Evolutionary conservation across 305 asterid genomes (phyloP).

Genomic region (Petunia hybrid): DNA sequence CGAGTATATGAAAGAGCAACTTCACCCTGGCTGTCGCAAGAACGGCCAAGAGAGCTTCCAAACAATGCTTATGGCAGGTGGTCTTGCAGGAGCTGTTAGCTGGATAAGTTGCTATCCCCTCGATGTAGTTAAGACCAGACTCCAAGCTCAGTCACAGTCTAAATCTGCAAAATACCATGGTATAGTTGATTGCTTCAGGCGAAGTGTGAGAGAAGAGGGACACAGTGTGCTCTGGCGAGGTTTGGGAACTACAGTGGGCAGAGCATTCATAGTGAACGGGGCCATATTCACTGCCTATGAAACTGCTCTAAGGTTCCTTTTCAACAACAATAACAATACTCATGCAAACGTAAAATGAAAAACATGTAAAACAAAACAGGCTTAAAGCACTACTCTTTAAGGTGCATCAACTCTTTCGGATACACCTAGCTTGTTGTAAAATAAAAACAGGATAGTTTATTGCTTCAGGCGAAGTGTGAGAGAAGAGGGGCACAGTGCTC

Average conservation of each 20-base stretch:
- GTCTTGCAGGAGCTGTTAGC: constrained; percentile 78
- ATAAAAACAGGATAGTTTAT: constrained; percentile 43
- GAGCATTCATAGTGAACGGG: constrained; percentile 83
- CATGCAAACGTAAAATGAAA: constrained; percentile 42
- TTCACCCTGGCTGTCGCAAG: constrained; percentile 77
- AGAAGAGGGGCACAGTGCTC: constrained; percentile 62
- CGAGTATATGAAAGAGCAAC: constrained; percentile 63
- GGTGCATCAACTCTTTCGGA: background rate
- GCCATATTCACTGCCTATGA: constrained; percentile 77
- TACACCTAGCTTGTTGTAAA: background rate
- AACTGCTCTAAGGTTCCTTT: constrained; percentile 60
- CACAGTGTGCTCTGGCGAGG: constrained; percentile 74
- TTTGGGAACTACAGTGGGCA: constrained; percentile 63
- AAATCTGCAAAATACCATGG: constrained; percentile 51
- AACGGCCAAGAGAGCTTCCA: constrained; percentile 53
- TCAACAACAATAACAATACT: constrained; percentile 31
- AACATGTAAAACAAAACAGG: constrained; percentile 36
- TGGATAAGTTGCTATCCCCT: constrained; percentile 81
- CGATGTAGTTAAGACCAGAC: constrained; percentile 77
- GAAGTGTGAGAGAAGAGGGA: constrained; percentile 64
- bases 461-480: constrained; percentile 58
- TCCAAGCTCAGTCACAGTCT: constrained; percentile 61
- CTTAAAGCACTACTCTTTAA: background rate
- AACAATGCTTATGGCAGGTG: constrained; percentile 81
- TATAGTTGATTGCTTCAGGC: constrained; percentile 60